Base-by-base conservation (phyloP, 2,329 filamentous ascomycete species). In the Mycogone perniciosa region DNA sequence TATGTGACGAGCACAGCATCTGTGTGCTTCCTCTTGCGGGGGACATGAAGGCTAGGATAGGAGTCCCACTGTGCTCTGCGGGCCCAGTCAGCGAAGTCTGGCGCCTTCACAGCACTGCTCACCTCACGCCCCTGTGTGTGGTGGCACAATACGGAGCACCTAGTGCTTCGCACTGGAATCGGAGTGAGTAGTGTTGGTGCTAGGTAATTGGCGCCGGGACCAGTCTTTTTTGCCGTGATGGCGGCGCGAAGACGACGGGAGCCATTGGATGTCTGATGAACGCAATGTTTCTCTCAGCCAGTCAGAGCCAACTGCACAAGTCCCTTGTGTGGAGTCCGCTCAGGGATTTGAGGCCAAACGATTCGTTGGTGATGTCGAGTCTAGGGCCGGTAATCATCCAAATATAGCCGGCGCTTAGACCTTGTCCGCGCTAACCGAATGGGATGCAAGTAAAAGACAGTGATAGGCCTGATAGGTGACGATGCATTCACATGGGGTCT, bases 391-490 rank as follows among this genome's bases (percentile, higher is more conserved):
- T 44, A 29, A 38, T 51, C 39, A 31, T 54, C 58, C 59, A 61
- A 63, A 61, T 63, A 65, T 65, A 65, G 63, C 54, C 49, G 56
- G 52, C 55, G 51, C 50, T 53, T 63, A 63, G 60, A 60, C 56
- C 57, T 58, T 48, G 31, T 30, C 52, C 49, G 44, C 35, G 41
- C 45, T 42, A 46, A 34, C 40, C 50, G 50, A 53, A 40, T 26
- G 42, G 46, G 46, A 41, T 44, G 41, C 35, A 39, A 46, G 49
- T 46, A 11, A 44, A 41, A 41, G 31, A 46, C 31, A 37, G 41
- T 13, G n/a, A 13, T 31, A 9, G 38, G 37, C 49, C 46, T 46
- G 20, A 41, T 53, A 31, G 46, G 38, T 42, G 51, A 46, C 47
- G 42, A 42, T 42, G 30, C 37, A 42, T 26, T 41, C 31, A 20